Evolutionary conservation across 2,329 filamentous ascomycete genomes (phyloP).

Genomic region (Purpureocillium lavendulum): DNA sequence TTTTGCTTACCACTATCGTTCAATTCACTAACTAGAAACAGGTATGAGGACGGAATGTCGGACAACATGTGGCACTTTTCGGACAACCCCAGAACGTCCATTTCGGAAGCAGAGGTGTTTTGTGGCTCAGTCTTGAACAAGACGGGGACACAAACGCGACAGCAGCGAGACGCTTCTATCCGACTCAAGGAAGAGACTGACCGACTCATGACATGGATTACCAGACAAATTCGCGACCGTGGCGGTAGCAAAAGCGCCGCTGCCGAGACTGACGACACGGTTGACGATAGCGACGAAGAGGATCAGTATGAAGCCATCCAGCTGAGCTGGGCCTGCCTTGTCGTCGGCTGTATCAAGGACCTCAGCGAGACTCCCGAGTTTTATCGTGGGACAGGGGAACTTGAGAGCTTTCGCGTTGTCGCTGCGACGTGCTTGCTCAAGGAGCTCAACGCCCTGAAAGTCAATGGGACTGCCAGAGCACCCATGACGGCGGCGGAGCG

Average conservation of each 20-base stretch:
- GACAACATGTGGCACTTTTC: conserved; percentile 34
- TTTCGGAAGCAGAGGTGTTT: conserved; percentile 46
- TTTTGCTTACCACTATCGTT: too few species aligned
- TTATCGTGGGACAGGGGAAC: conserved; percentile 10
- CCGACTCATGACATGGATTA: conserved; percentile 32
- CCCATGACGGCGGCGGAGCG: not conserved
- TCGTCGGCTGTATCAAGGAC: conserved; percentile 14
- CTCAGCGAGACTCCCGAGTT: not conserved
- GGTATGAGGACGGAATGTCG: conserved; percentile 36
- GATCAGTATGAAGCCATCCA: conserved; percentile 19
- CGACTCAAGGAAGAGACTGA: conserved; percentile 45
- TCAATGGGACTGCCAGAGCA: conserved; percentile 7
- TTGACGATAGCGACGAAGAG: conserved; percentile 6
- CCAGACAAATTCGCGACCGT: conserved; percentile 20
- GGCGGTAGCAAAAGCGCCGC: not conserved
- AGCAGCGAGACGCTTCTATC: conserved; percentile 42
- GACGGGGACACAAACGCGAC: conserved; percentile 35
- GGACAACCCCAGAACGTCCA: conserved; percentile 31
- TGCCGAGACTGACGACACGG: not conserved
- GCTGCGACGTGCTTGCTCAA: conserved; percentile 26
- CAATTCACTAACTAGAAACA: conserved; percentile 11
- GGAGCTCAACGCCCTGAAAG: conserved; percentile 13
- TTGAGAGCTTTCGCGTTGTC: conserved; percentile 28
- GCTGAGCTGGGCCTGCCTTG: conserved; percentile 25
- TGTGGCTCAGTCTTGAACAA: conserved; percentile 48